Percentiles rank a stretch among this genome's conserved stretches.
Evolutionary conservation across 768 basidiomycete genomes (phyloP).

Genomic region (Amanita pseudoporphyria): DNA sequence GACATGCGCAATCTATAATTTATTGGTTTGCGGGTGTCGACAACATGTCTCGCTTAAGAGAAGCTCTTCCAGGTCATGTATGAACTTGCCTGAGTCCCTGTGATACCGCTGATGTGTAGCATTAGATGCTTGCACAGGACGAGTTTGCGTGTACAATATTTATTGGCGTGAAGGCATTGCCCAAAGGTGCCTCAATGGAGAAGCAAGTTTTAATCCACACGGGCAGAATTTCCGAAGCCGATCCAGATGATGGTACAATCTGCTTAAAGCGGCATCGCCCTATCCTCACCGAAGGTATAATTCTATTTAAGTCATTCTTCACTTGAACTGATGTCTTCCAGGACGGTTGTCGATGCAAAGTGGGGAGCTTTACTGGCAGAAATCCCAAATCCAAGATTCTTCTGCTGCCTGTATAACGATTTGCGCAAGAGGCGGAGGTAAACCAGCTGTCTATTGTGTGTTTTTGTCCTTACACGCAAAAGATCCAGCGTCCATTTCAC

Average conservation of each 20-base stretch:
- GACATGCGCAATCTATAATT: constrained; percentile 52
- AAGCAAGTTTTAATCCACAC: constrained; percentile 71
- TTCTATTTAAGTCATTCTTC: neutral
- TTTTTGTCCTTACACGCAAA: neutral
- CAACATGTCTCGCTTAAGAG: constrained; percentile 31
- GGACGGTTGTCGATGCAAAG: neutral
- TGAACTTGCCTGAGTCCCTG: neutral
- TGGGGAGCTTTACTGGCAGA: constrained; percentile 32
- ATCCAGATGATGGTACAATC: constrained; percentile 34
- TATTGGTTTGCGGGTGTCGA: constrained; percentile 54
- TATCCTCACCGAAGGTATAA: neutral
- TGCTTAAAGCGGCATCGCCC: neutral
- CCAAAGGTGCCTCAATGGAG: constrained; percentile 64
- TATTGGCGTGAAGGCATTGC: constrained; percentile 51
- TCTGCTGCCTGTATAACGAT: constrained; percentile 33
- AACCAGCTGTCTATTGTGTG: neutral
- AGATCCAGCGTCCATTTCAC: neutral
- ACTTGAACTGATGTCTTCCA: neutral
- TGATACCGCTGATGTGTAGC: neutral
- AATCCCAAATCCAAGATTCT: constrained; percentile 33
- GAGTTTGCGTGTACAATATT: constrained; percentile 39
- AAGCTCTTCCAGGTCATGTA: constrained; percentile 19
- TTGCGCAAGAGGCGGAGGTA: constrained; percentile 31
- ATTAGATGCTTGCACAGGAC: constrained; percentile 11
- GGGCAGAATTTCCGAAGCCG: constrained; percentile 37